These are phyloP conservation scores for Paulownia fortunei DNA, from an alignment of 257 asterid genomes.

Conservation along the genomic window DNA sequence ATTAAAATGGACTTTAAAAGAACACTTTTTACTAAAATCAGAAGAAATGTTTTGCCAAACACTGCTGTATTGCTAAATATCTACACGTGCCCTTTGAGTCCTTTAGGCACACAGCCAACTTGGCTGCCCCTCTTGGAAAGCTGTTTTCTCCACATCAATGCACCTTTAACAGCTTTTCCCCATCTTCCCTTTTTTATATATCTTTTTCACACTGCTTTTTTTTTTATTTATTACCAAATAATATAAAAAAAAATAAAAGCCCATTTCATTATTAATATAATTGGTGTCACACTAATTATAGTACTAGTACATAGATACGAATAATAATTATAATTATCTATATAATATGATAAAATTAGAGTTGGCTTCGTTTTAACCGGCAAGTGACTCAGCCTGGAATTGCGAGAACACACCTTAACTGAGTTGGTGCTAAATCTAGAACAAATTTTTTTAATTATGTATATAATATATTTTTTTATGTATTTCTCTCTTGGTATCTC, in stretches of 20 bases:
- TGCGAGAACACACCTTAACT: slow-evolving; percentile 37
- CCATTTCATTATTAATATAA: no score
- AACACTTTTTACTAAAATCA: background rate
- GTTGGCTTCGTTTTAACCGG: slow-evolving; percentile 57
- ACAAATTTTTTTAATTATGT: background rate
- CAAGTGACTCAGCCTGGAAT: slow-evolving; percentile 38
- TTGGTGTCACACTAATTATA: background rate
- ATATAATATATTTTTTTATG: background rate
- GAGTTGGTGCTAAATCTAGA: slow-evolving; percentile 37
- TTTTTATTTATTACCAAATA: background rate
- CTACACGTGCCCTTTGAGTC: slow-evolving; percentile 30
- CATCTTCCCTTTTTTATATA: slow-evolving; percentile 9
- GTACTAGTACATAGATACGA: background rate
- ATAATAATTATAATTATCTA: background rate
- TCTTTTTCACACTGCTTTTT: background rate
- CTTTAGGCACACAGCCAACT: slow-evolving; percentile 21
- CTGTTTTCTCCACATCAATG: slow-evolving; percentile 29
- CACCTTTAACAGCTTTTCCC: slow-evolving; percentile 33
- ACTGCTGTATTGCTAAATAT: slow-evolving; percentile 17
- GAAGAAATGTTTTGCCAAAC: background rate
- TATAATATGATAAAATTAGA: slow-evolving; percentile 9
- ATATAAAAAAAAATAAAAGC: background rate
- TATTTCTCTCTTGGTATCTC: slow-evolving; percentile 3
- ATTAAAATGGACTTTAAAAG: no score
- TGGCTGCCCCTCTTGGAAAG: slow-evolving; percentile 28